phyloP scores from a whole-genome alignment of 352 stramenopile genomes.

The Pythium aquatile region DNA sequence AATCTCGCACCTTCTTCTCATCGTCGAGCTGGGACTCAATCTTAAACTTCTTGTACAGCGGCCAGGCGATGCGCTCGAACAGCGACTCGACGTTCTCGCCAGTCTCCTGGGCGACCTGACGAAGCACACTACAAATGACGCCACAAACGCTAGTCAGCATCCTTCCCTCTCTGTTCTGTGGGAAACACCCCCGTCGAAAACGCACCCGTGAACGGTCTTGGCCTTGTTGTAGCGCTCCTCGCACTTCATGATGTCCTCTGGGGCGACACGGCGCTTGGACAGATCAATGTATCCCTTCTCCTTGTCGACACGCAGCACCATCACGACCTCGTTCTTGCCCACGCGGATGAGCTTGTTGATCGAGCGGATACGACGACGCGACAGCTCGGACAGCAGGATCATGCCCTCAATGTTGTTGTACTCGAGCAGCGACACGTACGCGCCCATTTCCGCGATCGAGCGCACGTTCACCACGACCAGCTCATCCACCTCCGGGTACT shows the following conservation, averaged over 20 bases:
- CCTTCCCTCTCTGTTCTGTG: neutral
- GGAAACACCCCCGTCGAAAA: conserved; percentile 37
- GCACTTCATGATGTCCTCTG: conserved; percentile 98
- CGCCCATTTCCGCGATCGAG: conserved; percentile 99
- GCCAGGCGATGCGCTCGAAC: conserved; percentile 95
- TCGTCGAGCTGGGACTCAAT: conserved; percentile 75
- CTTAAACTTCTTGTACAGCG: conserved; percentile 97
- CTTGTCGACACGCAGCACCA: conserved; percentile 99
- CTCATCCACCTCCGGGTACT: conserved; percentile 97
- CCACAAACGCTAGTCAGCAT: neutral
- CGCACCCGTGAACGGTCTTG: conserved; percentile 98
- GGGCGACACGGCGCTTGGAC: conserved; percentile 98
- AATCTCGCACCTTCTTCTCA: conserved; percentile 58
- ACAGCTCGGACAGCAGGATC: conserved; percentile 99
- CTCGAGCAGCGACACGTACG: conserved; percentile 99
- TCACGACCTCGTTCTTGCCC: conserved; percentile 99
- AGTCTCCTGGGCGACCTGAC: conserved; percentile 84
- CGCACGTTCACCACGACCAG: conserved; percentile 96
- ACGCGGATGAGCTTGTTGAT: conserved; percentile 99
- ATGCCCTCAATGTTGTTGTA: conserved; percentile 99
- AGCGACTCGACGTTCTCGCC: conserved; percentile 74
- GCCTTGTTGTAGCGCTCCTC: conserved; percentile 99
- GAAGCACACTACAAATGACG: conserved; percentile 66
- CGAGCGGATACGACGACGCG: conserved; percentile 97
- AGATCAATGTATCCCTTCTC: conserved; percentile 99